A percentile compares a stretch with the other conserved stretches of the same genome.
These are phyloP conservation scores for Penicillium sp. DNA, from an alignment of 2,329 filamentous ascomycete genomes.

Conservation along the genomic window DNA sequence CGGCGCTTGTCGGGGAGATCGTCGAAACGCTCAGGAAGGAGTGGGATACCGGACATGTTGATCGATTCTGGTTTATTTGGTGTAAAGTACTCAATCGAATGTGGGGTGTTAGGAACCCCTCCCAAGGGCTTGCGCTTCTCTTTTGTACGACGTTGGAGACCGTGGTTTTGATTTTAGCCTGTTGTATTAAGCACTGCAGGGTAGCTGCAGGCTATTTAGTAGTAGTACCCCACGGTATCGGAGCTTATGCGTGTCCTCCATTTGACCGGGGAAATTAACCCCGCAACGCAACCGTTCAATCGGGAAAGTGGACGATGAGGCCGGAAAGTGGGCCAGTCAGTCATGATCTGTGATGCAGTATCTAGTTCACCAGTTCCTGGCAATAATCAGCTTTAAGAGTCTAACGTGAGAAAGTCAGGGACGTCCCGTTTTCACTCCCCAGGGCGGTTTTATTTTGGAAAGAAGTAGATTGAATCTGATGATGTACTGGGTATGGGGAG, in stretches of 20 bases:
- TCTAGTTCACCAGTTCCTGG: background rate
- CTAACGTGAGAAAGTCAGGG: too few relatives aligned
- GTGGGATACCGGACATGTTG: conserved; percentile 28
- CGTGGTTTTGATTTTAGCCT: background rate
- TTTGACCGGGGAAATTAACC: conserved; percentile 26
- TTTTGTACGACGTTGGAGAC: background rate
- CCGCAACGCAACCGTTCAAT: conserved; percentile 10
- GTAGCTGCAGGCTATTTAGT: background rate
- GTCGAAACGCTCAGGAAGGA: conserved; percentile 40
- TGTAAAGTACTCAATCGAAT: background rate
- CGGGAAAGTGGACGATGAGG: background rate
- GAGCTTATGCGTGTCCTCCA: conserved; percentile 21
- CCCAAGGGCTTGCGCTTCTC: background rate
- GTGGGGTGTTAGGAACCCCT: background rate
- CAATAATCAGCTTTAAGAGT: background rate
- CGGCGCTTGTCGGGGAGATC: conserved; percentile 54
- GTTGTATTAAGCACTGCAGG: background rate
- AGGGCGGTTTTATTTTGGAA: too few relatives aligned
- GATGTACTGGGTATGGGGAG: too few relatives aligned
- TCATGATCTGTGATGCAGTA: background rate
- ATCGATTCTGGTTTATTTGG: background rate
- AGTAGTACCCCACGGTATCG: conserved; percentile 16
- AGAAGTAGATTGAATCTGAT: too few relatives aligned
- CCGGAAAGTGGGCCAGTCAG: background rate
- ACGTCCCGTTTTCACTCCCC: too few relatives aligned